Conservation (phyloP, 2,329 filamentous ascomycete species). For the Pleoardoris graminearum region DNA sequence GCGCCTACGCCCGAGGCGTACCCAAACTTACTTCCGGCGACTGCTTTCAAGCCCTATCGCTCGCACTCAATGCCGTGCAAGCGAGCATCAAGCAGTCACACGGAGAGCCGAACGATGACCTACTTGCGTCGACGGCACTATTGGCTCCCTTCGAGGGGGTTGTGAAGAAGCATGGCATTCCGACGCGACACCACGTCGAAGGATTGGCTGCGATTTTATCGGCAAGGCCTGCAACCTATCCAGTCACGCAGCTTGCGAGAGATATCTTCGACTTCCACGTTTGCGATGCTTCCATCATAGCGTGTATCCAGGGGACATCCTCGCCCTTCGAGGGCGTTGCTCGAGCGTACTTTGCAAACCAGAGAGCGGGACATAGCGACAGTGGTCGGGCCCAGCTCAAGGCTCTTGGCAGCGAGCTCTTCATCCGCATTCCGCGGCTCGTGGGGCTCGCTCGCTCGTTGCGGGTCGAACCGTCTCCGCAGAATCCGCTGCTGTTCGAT, state of each 20-base stretch:
- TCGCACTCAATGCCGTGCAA: constrained; percentile 19
- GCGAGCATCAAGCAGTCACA: constrained; percentile 16
- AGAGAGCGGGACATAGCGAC: constrained; percentile 9
- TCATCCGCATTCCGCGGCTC: constrained; percentile 20
- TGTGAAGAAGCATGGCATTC: constrained; percentile 17
- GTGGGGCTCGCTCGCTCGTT: constrained; percentile 19
- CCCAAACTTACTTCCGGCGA: constrained; percentile 18
- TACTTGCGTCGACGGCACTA: constrained; percentile 19
- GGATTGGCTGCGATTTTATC: constrained; percentile 19
- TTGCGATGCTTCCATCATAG: constrained; percentile 20
- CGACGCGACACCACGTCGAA: constrained; percentile 19
- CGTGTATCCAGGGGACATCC: constrained; percentile 16
- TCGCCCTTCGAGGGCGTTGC: constrained; percentile 19
- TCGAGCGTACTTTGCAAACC: constrained; percentile 13
- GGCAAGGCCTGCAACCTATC: constrained; percentile 15
- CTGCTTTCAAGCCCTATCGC: constrained; percentile 19
- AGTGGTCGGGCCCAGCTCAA: constrained; percentile 17
- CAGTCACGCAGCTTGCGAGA: constrained; percentile 19
- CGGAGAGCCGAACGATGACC: constrained; percentile 14
- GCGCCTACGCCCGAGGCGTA: constrained; percentile 17
- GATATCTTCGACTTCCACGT: constrained; percentile 22
- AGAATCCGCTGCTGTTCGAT: constrained; percentile 10
- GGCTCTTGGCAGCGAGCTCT: constrained; percentile 19
- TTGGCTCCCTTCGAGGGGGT: constrained; percentile 19
- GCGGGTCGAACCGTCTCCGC: constrained; percentile 10